Evolutionary conservation across 495 filamentous ascomycete species (phyloP).

Genomic region (Tetracladium setigerum): DNA sequence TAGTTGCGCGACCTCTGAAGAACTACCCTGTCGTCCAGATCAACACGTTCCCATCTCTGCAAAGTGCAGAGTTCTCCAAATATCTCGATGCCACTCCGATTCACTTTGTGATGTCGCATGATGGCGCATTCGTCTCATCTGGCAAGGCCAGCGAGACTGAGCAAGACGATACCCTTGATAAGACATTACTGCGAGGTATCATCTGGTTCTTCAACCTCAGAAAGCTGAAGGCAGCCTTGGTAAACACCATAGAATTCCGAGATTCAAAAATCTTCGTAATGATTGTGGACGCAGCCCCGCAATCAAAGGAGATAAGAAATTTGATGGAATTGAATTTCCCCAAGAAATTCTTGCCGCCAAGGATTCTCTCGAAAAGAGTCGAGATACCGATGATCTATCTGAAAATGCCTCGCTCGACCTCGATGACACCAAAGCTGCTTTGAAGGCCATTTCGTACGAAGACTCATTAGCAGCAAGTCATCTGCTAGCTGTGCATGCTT

Average conservation of each 20-base stretch:
- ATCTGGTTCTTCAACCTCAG: conserved; percentile 37
- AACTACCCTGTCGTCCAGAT: conserved; percentile 22
- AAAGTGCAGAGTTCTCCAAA: conserved; percentile 36
- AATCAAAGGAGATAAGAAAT: conserved; percentile 1
- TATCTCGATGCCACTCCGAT: conserved; percentile 44
- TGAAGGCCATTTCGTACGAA: conserved; percentile 3
- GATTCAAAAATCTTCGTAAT: conserved; percentile 53
- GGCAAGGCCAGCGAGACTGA: not conserved
- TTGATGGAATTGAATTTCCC: conserved; percentile 6
- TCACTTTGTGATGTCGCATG: conserved; percentile 66
- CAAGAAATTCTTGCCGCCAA: conserved; percentile 5
- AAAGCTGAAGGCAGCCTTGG: conserved; percentile 49
- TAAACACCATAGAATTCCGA: conserved; percentile 50
- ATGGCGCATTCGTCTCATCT: conserved; percentile 32
- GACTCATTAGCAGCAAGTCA: conserved; percentile 7
- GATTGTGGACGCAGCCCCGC: conserved; percentile 33
- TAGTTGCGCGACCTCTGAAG: conserved; percentile 24
- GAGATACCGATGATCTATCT: not conserved
- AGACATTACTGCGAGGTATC: conserved; percentile 33
- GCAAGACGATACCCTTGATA: conserved; percentile 12
- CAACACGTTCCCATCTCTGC: conserved; percentile 36
- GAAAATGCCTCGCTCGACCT: conserved; percentile 2
- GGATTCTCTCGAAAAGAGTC: conserved; percentile 2
- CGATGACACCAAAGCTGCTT: conserved; percentile 4
- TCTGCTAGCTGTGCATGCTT: conserved; percentile 6